Conservation (phyloP, 1,284 basidiomycete species). For the Neonothopanus nambi region DNA sequence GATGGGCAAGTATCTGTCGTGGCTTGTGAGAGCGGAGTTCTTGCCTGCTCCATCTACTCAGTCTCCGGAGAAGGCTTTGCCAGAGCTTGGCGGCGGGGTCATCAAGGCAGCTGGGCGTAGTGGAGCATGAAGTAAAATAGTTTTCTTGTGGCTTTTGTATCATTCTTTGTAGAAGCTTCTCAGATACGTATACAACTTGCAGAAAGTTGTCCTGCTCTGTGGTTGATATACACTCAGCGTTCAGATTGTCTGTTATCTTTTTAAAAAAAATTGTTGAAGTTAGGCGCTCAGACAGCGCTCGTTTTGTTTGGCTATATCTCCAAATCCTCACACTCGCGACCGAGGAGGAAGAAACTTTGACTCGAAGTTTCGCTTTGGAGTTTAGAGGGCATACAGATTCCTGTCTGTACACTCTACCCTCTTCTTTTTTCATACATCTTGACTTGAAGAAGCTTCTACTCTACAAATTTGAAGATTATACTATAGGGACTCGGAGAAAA, state of each 20-base stretch:
- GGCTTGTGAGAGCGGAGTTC: slow-evolving; percentile 89
- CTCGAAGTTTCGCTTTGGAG: neutral
- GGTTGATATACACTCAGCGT: no score
- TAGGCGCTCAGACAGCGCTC: neutral
- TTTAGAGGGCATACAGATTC: neutral
- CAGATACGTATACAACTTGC: no score
- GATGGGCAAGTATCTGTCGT: slow-evolving; percentile 91
- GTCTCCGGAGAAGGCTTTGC: slow-evolving; percentile 44
- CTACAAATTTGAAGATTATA: neutral
- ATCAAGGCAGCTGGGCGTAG: slow-evolving; percentile 50
- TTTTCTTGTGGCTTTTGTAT: no score
- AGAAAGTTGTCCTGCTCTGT: no score
- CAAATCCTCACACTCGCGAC: neutral
- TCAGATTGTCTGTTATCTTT: no score
- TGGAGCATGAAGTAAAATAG: slow-evolving; percentile 31
- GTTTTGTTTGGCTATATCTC: neutral
- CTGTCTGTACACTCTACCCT: neutral
- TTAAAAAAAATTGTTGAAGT: no score
- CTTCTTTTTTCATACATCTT: neutral
- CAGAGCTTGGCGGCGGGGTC: slow-evolving; percentile 36
- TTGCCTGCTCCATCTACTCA: slow-evolving; percentile 61
- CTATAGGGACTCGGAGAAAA: neutral
- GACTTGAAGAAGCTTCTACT: neutral
- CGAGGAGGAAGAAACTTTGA: neutral
- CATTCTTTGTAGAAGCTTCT: no score